Conservation (phyloP, 202 grass and related monocot genomes). For the Brachypodium distachyon region DNA sequence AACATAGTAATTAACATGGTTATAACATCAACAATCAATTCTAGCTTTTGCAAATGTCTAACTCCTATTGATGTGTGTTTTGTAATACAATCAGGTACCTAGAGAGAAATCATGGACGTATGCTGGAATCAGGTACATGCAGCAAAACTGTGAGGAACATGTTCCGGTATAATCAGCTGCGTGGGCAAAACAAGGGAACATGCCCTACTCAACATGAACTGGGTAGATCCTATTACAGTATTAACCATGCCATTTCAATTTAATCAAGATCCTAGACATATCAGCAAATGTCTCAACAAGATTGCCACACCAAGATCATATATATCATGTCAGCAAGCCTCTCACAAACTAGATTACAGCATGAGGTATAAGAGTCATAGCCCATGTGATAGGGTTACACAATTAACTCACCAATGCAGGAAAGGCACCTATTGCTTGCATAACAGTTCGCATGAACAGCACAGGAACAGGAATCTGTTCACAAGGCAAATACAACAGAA, state of each 20-base stretch:
- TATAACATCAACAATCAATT: not conserved
- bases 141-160: too few species aligned
- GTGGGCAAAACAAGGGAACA: too few species aligned
- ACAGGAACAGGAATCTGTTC: conserved; percentile 97
- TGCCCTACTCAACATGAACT: too few species aligned
- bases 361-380: not conserved
- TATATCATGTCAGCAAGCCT: not conserved
- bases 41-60: not conserved
- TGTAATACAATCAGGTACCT: too few species aligned
- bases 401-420: conserved; percentile 75
- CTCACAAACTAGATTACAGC: not conserved
- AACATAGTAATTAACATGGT: too few species aligned
- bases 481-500: not conserved
- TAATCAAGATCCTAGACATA: not conserved
- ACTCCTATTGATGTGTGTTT: not conserved
- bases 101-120: too few species aligned
- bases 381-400: not conserved
- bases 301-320: not conserved
- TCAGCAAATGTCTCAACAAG: not conserved
- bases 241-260: too few species aligned
- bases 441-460: conserved; percentile 96
- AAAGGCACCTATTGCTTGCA: conserved; percentile 81
- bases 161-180: too few species aligned
- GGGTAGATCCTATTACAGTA: too few species aligned
- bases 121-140: too few species aligned